Conservation (phyloP, 2,329 filamentous ascomycete genomes). For the Aspergillus glaucus region DNA sequence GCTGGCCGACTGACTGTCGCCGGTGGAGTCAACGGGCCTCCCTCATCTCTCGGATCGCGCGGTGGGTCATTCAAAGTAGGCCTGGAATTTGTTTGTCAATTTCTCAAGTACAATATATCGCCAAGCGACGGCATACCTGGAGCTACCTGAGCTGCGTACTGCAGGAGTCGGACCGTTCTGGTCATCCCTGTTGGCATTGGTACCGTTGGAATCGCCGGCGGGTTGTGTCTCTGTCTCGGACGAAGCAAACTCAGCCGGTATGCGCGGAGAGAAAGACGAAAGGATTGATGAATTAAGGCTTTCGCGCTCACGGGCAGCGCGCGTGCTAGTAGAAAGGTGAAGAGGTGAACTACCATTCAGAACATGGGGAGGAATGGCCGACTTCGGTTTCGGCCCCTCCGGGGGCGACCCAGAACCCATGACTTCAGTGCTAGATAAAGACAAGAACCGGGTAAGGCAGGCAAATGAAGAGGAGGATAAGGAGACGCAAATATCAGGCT, state of each 20-base stretch:
- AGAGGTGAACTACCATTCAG: conserved; percentile 51
- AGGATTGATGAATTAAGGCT: conserved; percentile 54
- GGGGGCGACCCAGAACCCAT: conserved; percentile 44
- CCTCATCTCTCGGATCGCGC: conserved; percentile 49
- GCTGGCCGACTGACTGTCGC: conserved; percentile 45
- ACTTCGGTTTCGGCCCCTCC: conserved; percentile 42
- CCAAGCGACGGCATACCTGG: conserved; percentile 16
- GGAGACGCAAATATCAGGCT: neutral
- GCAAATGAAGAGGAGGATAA: neutral
- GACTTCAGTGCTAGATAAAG: neutral
- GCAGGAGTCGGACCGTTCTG: conserved; percentile 7
- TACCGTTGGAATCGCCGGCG: conserved; percentile 9
- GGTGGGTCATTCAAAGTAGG: conserved; percentile 43
- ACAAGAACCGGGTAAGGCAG: neutral
- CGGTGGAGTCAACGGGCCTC: conserved; percentile 45
- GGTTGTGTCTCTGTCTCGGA: conserved; percentile 12
- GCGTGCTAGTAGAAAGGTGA: conserved; percentile 41
- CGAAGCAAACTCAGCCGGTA: conserved; percentile 25
- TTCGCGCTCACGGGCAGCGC: conserved; percentile 52
- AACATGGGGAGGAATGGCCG: conserved; percentile 52
- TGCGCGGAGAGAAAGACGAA: conserved; percentile 46
- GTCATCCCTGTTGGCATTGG: neutral
- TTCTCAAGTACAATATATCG: neutral
- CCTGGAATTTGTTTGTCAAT: conserved; percentile 9
- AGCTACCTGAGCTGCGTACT: conserved; percentile 12